Base-by-base conservation (phyloP, 2,329 filamentous ascomycete genomes). In the Botryosphaeria dothidea region DNA sequence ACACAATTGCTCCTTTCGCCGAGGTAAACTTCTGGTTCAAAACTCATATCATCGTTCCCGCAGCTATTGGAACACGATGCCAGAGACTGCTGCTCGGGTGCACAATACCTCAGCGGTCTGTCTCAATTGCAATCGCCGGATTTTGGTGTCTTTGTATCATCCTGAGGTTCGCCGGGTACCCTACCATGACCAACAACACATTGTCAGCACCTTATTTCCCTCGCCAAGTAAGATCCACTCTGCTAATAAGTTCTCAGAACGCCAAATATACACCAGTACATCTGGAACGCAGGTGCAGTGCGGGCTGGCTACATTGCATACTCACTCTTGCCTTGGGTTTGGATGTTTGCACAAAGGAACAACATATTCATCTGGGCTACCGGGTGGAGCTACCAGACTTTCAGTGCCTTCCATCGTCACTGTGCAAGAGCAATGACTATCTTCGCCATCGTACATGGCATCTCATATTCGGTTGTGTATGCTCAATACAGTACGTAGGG, bases 381-480 rank as follows among this genome's bases (percentile, higher is more conserved):
- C 0, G 88, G 88, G 0, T 91, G 89, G 88, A 86, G 85, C 9
- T 90, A 89, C 72, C 82, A 83, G 2, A 87, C 86, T 0, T 91
- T 87, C 70, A 90, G 86, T 68, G 82, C 86, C 45, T 90, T 90
- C 61, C 89, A 91, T 73, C 85, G 89, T 0, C 88, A 87, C 81
- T 80, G 88, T 3, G 88, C 89, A 0, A 81, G 88, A 21, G 80
- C 90, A 2, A 82, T 87, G 5, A 88, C 88, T 0, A 65, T 87
- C 0, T 83, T 90, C 68, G 88, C 87, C 1, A 79, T 90, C 1
- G 72, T 88, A 0, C 89, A 92, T 69, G 88, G 87, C 0, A 65
- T 88, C 1, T 82, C 84, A 0, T 91, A 90, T 66, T 82, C 85
- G 0, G 66, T 84, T 1, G 74, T 84, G 25, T 76, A 84, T 1